These are phyloP conservation scores for Fremontodendron californicum DNA, from an alignment of 345 rosid genomes.

Conservation along the genomic window DNA sequence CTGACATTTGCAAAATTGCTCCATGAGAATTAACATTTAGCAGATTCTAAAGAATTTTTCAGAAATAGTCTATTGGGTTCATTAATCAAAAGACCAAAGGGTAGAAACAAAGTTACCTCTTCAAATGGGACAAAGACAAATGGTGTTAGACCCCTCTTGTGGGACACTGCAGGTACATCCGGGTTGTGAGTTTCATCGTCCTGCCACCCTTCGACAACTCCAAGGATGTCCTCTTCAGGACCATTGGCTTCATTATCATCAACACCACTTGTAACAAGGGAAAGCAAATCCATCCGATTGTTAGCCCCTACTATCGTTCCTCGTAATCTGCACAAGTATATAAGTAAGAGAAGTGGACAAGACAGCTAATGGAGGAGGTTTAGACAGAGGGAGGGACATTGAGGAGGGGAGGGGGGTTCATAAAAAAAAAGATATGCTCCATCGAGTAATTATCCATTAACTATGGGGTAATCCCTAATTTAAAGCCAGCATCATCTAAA, in stretches of 20 bases:
- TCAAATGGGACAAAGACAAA: conserved; percentile 91
- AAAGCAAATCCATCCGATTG: conserved; percentile 82
- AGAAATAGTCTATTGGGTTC: background rate
- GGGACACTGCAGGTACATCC: conserved; percentile 78
- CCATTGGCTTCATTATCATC: conserved; percentile 49
- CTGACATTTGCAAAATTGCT: background rate
- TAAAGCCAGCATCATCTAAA: background rate
- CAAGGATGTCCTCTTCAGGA: conserved; percentile 68
- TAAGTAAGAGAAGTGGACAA: background rate
- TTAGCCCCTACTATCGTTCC: conserved; percentile 80
- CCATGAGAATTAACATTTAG: background rate
- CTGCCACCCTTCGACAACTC: conserved; percentile 64
- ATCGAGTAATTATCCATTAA: background rate
- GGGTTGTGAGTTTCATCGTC: conserved; percentile 86
- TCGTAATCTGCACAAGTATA: conserved; percentile 45
- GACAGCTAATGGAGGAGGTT: background rate
- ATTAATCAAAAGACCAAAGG: background rate
- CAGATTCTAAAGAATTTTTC: too few relatives aligned
- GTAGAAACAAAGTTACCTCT: conserved; percentile 47
- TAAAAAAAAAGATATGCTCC: background rate
- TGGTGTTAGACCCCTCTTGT: conserved; percentile 82
- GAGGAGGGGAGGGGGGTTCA: too few relatives aligned
- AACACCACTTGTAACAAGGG: conserved; percentile 86
- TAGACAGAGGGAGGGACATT: background rate
- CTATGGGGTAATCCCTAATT: background rate